Percentiles rank a stretch among this genome's conserved stretches.
These are phyloP conservation scores for Globisporangium cederbergense DNA, from an alignment of 352 stramenopile genomes.

Conservation along the genomic window DNA sequence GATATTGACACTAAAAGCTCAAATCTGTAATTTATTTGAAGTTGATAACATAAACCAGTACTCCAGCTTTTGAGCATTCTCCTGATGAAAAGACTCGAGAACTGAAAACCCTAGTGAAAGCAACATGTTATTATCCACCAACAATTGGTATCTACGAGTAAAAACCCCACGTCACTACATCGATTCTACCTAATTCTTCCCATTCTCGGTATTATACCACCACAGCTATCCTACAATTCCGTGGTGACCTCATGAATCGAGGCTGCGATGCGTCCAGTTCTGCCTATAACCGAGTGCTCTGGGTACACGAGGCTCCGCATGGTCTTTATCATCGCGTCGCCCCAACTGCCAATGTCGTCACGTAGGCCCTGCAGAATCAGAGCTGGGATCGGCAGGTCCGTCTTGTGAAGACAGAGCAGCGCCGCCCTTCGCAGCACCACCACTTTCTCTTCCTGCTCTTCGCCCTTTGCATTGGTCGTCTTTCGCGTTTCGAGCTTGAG, in stretches of 20 bases:
- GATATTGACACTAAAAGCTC: too few relatives aligned
- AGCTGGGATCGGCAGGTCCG: not conserved
- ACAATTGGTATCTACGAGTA: not conserved
- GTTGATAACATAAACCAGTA: too few relatives aligned
- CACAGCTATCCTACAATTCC: too few relatives aligned
- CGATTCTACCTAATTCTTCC: too few relatives aligned
- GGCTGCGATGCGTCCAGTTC: not conserved
- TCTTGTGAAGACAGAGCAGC: conserved; percentile 4
- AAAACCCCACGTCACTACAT: too few relatives aligned
- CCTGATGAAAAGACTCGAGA: too few relatives aligned
- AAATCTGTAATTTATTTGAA: too few relatives aligned
- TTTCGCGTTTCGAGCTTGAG: not conserved
- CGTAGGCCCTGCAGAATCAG: not conserved
- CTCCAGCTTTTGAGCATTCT: too few relatives aligned
- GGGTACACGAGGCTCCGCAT: not conserved
- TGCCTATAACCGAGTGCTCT: not conserved
- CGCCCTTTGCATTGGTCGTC: not conserved
- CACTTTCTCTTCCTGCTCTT: conserved; percentile 6
- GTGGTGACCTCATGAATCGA: not conserved
- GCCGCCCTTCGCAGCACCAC: conserved; percentile 3
- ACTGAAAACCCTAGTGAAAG: too few relatives aligned
- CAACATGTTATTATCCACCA: too few relatives aligned
- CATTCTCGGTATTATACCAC: too few relatives aligned
- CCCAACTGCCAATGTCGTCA: conserved; percentile 3
- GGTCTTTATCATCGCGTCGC: conserved; percentile 10